These are phyloP conservation scores for Nematocida homosporus DNA, from an alignment of 371 early-diverging fungal species.

Conservation along the genomic window DNA sequence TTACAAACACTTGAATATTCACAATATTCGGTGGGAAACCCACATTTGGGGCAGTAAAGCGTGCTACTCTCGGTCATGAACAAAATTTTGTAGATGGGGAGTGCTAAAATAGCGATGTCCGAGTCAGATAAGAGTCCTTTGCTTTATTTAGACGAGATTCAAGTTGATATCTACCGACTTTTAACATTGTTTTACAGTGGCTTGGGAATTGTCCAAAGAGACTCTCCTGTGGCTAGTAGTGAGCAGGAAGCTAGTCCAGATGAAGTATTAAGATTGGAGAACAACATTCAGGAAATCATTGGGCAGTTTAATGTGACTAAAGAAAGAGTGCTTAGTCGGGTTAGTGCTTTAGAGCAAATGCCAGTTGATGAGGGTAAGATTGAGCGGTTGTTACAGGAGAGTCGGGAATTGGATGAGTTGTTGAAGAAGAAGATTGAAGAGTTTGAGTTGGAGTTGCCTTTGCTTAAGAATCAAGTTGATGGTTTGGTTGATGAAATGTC, in stretches of 20 bases:
- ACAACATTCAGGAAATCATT: slow-evolving; percentile 40
- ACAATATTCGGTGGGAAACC: slow-evolving; percentile 54
- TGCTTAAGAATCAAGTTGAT: slow-evolving; percentile 2
- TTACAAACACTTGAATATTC: slow-evolving; percentile 36
- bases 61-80: neutral
- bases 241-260: neutral
- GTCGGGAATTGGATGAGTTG: slow-evolving; percentile 28
- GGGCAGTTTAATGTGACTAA: slow-evolving; percentile 39
- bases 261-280: slow-evolving; percentile 11
- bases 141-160: slow-evolving; percentile 39
- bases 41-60: slow-evolving; percentile 51
- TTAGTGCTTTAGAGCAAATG: slow-evolving; percentile 7
- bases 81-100: slow-evolving; percentile 7
- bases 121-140: neutral
- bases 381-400: slow-evolving; percentile 15
- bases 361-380: neutral
- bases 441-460: slow-evolving; percentile 36
- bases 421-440: neutral
- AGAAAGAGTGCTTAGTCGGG: slow-evolving; percentile 17
- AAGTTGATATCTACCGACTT: slow-evolving; percentile 37
- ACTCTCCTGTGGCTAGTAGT: slow-evolving; percentile 3
- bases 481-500: slow-evolving; percentile 11
- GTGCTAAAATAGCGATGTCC: neutral
- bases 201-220: slow-evolving; percentile 50
- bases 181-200: slow-evolving; percentile 49